A percentile compares a stretch with the other conserved stretches of the same genome.
Conservation (phyloP, 1,284 basidiomycete species). For the Afroboletus lepidellus region DNA sequence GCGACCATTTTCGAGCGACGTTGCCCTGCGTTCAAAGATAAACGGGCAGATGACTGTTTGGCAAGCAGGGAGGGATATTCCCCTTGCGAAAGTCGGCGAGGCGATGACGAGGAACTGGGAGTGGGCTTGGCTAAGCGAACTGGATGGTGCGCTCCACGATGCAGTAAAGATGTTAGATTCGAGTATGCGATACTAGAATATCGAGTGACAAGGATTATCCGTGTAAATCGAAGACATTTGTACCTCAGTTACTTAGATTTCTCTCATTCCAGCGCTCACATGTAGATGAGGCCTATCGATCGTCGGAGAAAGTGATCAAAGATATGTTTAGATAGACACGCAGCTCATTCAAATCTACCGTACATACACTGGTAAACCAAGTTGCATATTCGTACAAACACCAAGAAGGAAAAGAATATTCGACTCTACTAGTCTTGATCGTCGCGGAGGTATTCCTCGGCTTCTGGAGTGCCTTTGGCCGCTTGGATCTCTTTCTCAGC, state of each 20-base stretch:
- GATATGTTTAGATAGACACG: too few species aligned
- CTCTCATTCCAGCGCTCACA: too few species aligned
- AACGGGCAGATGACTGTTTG: constrained; percentile 19
- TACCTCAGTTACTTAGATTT: too few species aligned
- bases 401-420: not conserved
- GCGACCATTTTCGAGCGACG: constrained; percentile 39
- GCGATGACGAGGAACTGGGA: constrained; percentile 25
- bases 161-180: constrained; percentile 18
- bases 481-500: not conserved
- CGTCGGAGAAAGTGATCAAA: too few species aligned
- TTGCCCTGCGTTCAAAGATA: constrained; percentile 18
- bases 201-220: too few species aligned
- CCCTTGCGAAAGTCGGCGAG: constrained; percentile 14
- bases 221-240: too few species aligned
- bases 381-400: too few species aligned
- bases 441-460: not conserved
- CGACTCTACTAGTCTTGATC: not conserved
- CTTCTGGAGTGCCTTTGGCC: not conserved
- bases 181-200: not conserved
- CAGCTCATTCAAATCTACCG: too few species aligned
- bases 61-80: constrained; percentile 17
- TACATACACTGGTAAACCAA: too few species aligned
- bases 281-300: too few species aligned
- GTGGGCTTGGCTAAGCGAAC: constrained; percentile 31
- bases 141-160: constrained; percentile 26